A percentile compares a stretch with the other conserved stretches of the same genome.
These are phyloP conservation scores for Pulveroboletus sp. DNA, from an alignment of 768 basidiomycete genomes.

Conservation along the genomic window DNA sequence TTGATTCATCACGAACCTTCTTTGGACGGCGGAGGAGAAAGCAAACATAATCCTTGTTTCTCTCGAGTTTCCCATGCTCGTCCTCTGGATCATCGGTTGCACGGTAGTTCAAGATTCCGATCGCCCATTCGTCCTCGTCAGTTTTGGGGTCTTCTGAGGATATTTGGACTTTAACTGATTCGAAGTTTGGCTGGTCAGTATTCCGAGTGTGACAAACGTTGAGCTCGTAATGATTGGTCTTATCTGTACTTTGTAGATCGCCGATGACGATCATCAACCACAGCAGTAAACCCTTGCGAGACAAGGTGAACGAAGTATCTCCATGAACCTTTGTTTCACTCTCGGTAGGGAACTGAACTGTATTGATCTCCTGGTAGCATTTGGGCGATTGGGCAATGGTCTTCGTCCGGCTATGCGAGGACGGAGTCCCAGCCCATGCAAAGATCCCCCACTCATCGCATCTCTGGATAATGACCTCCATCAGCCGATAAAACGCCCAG, in stretches of 20 bases:
- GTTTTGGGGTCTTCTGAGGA: too few relatives aligned
- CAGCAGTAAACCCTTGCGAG: slow-evolving; percentile 14
- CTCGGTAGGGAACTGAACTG: slow-evolving; percentile 4
- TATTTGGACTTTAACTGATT: not conserved
- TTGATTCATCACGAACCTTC: not conserved
- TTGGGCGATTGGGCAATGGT: slow-evolving; percentile 14
- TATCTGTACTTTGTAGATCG: not conserved
- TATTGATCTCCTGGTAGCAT: slow-evolving; percentile 13
- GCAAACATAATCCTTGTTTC: not conserved
- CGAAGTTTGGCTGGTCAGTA: not conserved
- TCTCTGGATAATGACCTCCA: slow-evolving; percentile 20
- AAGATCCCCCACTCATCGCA: slow-evolving; percentile 25
- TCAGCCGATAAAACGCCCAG: slow-evolving; percentile 25
- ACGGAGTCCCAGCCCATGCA: slow-evolving; percentile 20
- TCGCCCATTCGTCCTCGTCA: not conserved
- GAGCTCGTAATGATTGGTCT: not conserved
- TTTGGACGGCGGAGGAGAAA: not conserved
- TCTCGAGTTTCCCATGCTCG: not conserved
- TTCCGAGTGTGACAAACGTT: not conserved
- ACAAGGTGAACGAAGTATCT: slow-evolving; percentile 11
- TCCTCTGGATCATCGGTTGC: not conserved
- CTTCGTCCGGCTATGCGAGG: slow-evolving; percentile 7
- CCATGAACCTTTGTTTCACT: slow-evolving; percentile 5
- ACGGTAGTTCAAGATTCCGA: not conserved
- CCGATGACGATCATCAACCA: slow-evolving; percentile 10